phyloP scores from a whole-genome alignment of 495 filamentous ascomycete genomes.

The Tetracladium setigerum region DNA sequence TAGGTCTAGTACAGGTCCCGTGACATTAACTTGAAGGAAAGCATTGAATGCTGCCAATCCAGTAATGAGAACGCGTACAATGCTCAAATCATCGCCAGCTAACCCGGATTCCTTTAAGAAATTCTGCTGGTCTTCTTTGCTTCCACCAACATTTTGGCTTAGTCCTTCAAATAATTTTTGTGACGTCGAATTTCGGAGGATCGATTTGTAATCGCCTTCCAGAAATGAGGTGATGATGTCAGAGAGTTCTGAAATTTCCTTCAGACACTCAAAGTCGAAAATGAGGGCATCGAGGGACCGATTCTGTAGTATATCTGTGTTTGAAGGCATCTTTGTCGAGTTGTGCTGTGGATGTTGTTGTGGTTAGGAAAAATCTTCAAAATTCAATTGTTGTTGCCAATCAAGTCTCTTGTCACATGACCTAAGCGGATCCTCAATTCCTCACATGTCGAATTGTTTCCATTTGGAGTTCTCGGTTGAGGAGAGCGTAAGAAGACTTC shows the following conservation, averaged over 20 bases:
- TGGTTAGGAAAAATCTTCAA: too few species aligned
- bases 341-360: too few species aligned
- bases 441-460: too few species aligned
- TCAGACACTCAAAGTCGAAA: slow-evolving; percentile 13
- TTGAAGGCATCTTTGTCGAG: slow-evolving; percentile 7
- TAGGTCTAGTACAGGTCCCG: slow-evolving; percentile 47
- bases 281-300: slow-evolving; percentile 13
- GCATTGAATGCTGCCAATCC: slow-evolving; percentile 60
- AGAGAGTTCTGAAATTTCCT: slow-evolving; percentile 12
- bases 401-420: too few species aligned
- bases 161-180: slow-evolving; percentile 14
- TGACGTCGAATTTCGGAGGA: slow-evolving; percentile 12
- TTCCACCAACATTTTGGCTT: background rate
- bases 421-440: too few species aligned
- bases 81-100: background rate
- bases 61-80: slow-evolving; percentile 7
- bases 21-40: slow-evolving; percentile 91
- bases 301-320: slow-evolving; percentile 1
- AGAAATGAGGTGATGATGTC: slow-evolving; percentile 9
- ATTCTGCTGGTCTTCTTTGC: slow-evolving; percentile 4
- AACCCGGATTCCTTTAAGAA: slow-evolving; percentile 2
- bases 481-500: too few species aligned
- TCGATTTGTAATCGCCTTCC: slow-evolving; percentile 17
- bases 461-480: too few species aligned
- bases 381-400: too few species aligned